Percentiles rank a stretch among this genome's conserved stretches.
phyloP scores from a whole-genome alignment of 2,329 filamentous ascomycete genomes.

The Colletotrichum agaves region DNA sequence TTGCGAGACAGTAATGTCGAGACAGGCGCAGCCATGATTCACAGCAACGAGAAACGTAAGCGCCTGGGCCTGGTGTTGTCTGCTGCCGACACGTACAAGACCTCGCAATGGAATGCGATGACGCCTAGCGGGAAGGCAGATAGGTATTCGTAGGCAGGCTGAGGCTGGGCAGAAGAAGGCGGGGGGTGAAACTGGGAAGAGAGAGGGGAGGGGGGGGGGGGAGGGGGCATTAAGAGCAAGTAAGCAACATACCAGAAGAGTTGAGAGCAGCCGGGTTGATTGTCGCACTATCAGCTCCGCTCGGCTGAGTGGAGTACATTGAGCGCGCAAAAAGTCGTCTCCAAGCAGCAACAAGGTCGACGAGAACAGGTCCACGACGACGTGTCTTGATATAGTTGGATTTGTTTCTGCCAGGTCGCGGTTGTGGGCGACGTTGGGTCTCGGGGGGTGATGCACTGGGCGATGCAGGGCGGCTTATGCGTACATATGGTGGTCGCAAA shows the following conservation, averaged over 20 bases:
- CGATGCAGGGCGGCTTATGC: constrained; percentile 57
- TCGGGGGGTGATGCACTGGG: constrained; percentile 51
- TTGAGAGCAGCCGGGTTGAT: constrained; percentile 92
- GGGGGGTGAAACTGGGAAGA: constrained; percentile 15
- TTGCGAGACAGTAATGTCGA: constrained; percentile 25
- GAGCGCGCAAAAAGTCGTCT: constrained; percentile 46
- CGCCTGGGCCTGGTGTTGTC: constrained; percentile 21
- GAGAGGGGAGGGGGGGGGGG: too few relatives aligned
- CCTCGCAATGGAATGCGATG: constrained; percentile 36
- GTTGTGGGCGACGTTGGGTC: constrained; percentile 44
- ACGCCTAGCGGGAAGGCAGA: constrained; percentile 24
- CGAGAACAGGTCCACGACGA: constrained; percentile 61
- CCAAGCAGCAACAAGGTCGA: constrained; percentile 49
- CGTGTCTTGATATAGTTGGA: constrained; percentile 72
- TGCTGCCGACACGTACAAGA: constrained; percentile 16
- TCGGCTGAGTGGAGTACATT: constrained; percentile 72
- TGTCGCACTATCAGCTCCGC: constrained; percentile 85
- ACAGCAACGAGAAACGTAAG: constrained; percentile 8
- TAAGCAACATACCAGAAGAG: constrained; percentile 72
- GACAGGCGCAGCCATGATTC: constrained; percentile 29
- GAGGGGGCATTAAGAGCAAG: constrained; percentile 43
- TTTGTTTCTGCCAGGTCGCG: constrained; percentile 49
- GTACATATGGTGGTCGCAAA: constrained; percentile 63
- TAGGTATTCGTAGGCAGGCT: constrained; percentile 3
- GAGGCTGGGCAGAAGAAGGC: constrained; percentile 31